Evolutionary conservation across 1,139 yeast genomes (phyloP).

Genomic region (Meyerozyma elateridarum): DNA sequence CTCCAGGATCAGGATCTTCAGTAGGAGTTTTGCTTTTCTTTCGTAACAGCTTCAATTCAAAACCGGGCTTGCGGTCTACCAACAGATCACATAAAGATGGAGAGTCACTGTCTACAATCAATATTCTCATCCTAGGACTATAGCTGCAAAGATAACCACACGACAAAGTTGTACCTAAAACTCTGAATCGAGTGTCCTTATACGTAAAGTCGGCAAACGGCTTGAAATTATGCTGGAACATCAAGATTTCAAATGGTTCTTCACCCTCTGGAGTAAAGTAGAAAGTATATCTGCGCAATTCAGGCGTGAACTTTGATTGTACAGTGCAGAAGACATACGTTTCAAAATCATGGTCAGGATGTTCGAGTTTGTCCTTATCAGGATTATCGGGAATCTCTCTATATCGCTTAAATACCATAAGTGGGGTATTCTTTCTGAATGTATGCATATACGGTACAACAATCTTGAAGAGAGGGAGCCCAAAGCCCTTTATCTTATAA

Average conservation of each 20-base stretch:
- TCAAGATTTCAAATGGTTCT: slow-evolving; percentile 20
- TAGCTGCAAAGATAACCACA: slow-evolving; percentile 27
- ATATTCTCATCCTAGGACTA: slow-evolving; percentile 32
- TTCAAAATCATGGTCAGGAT: slow-evolving; percentile 22
- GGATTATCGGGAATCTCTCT: slow-evolving; percentile 31
- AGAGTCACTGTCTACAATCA: slow-evolving; percentile 30
- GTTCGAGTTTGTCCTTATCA: slow-evolving; percentile 9
- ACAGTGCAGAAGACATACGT: slow-evolving; percentile 33
- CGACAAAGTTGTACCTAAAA: slow-evolving; percentile 33
- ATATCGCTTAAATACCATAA: slow-evolving; percentile 28
- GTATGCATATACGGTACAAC: slow-evolving; percentile 33
- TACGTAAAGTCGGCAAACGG: slow-evolving; percentile 41
- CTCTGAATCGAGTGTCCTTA: slow-evolving; percentile 34
- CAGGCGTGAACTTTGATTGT: slow-evolving; percentile 23
- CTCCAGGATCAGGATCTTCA: slow-evolving; percentile 6
- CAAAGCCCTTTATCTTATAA: slow-evolving; percentile 28
- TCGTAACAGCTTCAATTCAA: slow-evolving; percentile 24
- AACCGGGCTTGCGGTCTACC: slow-evolving; percentile 26
- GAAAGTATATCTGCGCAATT: slow-evolving; percentile 27
- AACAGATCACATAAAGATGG: slow-evolving; percentile 36
- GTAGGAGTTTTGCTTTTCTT: slow-evolving; percentile 2
- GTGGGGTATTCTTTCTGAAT: slow-evolving; percentile 36
- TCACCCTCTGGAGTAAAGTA: slow-evolving; percentile 20
- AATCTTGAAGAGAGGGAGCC: slow-evolving; percentile 36
- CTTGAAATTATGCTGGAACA: slow-evolving; percentile 33